Evolutionary conservation across 768 basidiomycete species (phyloP).

Genomic region (Lentinula edodes): DNA sequence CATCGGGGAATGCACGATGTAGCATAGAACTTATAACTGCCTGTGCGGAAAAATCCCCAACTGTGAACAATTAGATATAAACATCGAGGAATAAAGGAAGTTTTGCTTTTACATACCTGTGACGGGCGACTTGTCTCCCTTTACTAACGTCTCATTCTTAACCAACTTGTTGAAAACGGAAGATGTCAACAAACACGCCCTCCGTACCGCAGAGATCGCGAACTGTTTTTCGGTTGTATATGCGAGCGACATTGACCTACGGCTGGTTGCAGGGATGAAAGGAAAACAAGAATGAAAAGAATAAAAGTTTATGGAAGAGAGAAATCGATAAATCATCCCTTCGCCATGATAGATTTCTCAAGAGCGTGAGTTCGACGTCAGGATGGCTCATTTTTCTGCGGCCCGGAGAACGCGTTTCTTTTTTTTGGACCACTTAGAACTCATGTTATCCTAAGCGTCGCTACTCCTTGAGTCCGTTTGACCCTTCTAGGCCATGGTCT

Average conservation of each 20-base stretch:
- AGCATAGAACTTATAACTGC: slow-evolving; percentile 86
- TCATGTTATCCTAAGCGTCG: too few species aligned
- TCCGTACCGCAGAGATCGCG: slow-evolving; percentile 80
- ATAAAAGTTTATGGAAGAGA: background rate
- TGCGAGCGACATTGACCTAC: slow-evolving; percentile 39
- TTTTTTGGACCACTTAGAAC: too few species aligned
- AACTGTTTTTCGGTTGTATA: slow-evolving; percentile 71
- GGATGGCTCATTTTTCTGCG: background rate
- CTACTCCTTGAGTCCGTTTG: too few species aligned
- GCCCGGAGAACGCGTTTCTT: too few species aligned
- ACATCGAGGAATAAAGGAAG: background rate
- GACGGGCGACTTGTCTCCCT: slow-evolving; percentile 89
- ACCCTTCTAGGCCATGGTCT: too few species aligned
- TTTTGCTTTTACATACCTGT: slow-evolving; percentile 47
- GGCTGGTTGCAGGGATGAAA: background rate
- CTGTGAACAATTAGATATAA: slow-evolving; percentile 29
- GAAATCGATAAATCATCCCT: background rate
- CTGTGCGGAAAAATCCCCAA: slow-evolving; percentile 92
- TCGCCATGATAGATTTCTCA: background rate
- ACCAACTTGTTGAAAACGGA: slow-evolving; percentile 84
- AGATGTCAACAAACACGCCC: slow-evolving; percentile 80
- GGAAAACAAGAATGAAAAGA: background rate
- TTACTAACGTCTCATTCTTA: slow-evolving; percentile 80
- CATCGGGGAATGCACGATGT: slow-evolving; percentile 67
- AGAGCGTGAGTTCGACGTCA: background rate